Evolutionary conservation across 1,139 yeast genomes (phyloP).

Genomic region (Yamadazyma atmosphaerica): DNA sequence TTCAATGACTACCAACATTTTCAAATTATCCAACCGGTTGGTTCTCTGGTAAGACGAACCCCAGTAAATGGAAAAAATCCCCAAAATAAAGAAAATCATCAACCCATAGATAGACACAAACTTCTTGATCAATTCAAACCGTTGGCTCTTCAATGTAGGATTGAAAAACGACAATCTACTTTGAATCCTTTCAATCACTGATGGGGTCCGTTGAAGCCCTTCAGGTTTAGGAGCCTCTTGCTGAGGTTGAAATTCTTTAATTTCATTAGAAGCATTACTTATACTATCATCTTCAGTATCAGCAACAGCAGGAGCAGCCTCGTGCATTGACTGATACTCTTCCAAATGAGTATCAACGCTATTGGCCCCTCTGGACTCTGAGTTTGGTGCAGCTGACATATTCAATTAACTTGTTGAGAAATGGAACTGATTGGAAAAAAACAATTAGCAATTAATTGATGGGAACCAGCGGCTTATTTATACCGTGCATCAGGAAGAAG

Average conservation of each 20-base stretch:
- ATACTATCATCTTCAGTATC: neutral
- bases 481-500: no score
- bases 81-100: slow-evolving; percentile 32
- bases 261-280: slow-evolving; percentile 4
- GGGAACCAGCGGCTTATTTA: no score
- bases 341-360: no score
- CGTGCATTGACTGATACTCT: no score
- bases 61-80: slow-evolving; percentile 43
- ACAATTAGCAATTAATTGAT: no score
- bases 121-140: slow-evolving; percentile 19
- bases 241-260: slow-evolving; percentile 9
- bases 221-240: neutral
- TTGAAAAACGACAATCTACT: slow-evolving; percentile 28
- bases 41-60: slow-evolving; percentile 38
- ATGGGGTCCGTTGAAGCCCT: slow-evolving; percentile 11
- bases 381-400: no score
- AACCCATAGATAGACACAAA: slow-evolving; percentile 20
- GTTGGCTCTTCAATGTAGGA: slow-evolving; percentile 20
- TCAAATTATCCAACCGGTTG: slow-evolving; percentile 29
- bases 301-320: neutral
- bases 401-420: no score
- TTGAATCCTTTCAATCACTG: slow-evolving; percentile 14
- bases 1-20: slow-evolving; percentile 42
- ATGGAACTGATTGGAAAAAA: no score
- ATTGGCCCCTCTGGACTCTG: no score